These are phyloP conservation scores for Parsonsia alboflavescens DNA, from an alignment of 257 asterid genomes.

Conservation along the genomic window DNA sequence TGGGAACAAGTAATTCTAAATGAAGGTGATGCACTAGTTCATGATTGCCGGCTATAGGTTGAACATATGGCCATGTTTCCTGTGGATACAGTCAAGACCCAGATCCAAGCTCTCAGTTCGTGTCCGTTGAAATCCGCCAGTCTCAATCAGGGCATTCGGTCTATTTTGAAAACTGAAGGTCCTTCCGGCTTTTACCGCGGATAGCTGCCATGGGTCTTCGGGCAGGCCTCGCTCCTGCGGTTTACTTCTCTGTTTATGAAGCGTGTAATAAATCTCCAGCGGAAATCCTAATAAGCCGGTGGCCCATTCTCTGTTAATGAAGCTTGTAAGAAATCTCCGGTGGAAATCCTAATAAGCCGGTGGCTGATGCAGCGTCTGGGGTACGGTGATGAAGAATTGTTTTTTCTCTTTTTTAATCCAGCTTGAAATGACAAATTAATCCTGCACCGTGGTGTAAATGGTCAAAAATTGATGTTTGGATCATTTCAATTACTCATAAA, in stretches of 20 bases:
- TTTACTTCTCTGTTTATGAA: constrained; percentile 84
- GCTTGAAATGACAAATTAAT: no score
- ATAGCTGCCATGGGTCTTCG: constrained; percentile 97
- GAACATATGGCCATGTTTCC: constrained; percentile 99
- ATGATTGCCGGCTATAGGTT: constrained; percentile 90
- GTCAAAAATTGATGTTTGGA: no score
- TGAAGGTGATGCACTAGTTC: no score
- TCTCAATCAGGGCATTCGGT: constrained; percentile 50
- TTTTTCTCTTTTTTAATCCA: no score
- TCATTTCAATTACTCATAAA: no score
- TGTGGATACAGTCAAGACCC: constrained; percentile 84
- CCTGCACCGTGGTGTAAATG: no score
- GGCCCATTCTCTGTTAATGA: no score
- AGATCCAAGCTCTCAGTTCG: constrained; percentile 86
- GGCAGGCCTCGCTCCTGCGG: constrained; percentile 97
- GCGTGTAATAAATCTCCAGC: constrained; percentile 64
- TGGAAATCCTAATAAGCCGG: no score
- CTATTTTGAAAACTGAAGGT: constrained; percentile 69
- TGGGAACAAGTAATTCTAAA: no score
- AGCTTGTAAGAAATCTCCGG: no score
- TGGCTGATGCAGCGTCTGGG: no score
- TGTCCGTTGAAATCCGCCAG: constrained; percentile 74
- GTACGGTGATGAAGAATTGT: no score
- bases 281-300: constrained; percentile 59
- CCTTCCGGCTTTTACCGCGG: constrained; percentile 66